Conservation (phyloP, 805 yeast species). For the Limtongozyma cylindracea region DNA sequence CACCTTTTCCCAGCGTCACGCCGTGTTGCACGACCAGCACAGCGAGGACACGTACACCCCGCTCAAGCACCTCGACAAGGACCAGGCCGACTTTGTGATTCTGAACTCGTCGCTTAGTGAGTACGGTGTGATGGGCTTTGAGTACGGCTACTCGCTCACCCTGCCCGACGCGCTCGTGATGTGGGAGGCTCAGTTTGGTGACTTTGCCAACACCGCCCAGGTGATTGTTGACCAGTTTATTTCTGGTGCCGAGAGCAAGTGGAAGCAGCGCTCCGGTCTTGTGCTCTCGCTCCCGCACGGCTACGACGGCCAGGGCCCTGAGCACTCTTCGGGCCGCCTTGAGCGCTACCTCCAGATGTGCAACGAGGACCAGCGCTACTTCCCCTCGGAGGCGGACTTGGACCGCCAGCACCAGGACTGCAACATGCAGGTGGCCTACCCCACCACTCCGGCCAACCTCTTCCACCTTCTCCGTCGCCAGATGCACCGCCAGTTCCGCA, state of each 20-base stretch:
- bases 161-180: slow-evolving; percentile 91
- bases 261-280: slow-evolving; percentile 97
- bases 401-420: slow-evolving; percentile 97
- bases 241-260: slow-evolving; percentile 90
- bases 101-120: slow-evolving; percentile 92
- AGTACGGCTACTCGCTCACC: slow-evolving; percentile 94
- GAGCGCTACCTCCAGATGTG: slow-evolving; percentile 92
- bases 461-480: slow-evolving; percentile 97
- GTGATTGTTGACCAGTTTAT: slow-evolving; percentile 92
- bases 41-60: slow-evolving; percentile 72
- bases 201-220: slow-evolving; percentile 98
- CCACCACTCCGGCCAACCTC: slow-evolving; percentile 90
- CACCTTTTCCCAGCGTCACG: slow-evolving; percentile 98
- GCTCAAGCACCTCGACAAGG: slow-evolving; percentile 49
- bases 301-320: slow-evolving; percentile 99
- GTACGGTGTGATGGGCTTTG: slow-evolving; percentile 98
- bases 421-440: slow-evolving; percentile 94
- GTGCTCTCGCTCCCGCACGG: slow-evolving; percentile 96
- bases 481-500: slow-evolving; percentile 97
- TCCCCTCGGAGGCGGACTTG: slow-evolving; percentile 76
- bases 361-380: slow-evolving; percentile 83
- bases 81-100: slow-evolving; percentile 70
- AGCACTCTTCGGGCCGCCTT: slow-evolving; percentile 92
- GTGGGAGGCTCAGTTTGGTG: slow-evolving; percentile 99
- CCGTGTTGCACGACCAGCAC: slow-evolving; percentile 89